Conservation (phyloP, 139 green algal genomes). For the Chlorella sp. region DNA sequence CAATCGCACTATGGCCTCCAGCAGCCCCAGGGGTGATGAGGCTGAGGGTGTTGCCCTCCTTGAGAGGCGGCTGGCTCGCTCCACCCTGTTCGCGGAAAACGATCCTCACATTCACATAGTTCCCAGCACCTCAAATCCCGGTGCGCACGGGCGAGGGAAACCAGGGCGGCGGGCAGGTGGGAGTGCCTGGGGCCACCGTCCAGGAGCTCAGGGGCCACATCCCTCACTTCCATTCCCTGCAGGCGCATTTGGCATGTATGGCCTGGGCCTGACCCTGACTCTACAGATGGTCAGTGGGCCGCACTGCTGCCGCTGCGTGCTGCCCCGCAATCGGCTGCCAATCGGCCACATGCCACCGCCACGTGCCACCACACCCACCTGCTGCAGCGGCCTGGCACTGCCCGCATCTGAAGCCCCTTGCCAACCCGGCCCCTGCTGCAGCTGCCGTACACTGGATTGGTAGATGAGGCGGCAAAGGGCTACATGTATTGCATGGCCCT, state of each 20-base stretch:
- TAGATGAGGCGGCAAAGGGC: neutral
- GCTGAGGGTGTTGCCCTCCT: neutral
- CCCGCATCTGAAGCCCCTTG: neutral
- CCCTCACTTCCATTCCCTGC: neutral
- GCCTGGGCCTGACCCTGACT: neutral
- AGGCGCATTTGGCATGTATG: neutral
- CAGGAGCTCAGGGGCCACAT: neutral
- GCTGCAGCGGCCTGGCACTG: neutral
- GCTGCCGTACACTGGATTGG: neutral
- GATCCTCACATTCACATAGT: neutral
- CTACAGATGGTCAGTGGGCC: neutral
- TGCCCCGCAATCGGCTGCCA: neutral
- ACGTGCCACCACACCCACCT: neutral
- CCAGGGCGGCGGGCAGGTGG: neutral
- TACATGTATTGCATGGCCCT: neutral
- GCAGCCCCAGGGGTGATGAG: neutral
- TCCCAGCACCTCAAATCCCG: neutral
- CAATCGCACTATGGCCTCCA: neutral
- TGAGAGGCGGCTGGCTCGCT: neutral
- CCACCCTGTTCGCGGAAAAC: neutral
- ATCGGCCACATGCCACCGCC: neutral
- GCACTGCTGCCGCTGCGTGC: neutral
- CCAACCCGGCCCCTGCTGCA: neutral
- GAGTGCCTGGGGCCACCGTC: neutral
- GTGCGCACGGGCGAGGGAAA: neutral